These are phyloP conservation scores for Syzygium aqueum DNA, from an alignment of 345 rosid genomes.

Conservation along the genomic window DNA sequence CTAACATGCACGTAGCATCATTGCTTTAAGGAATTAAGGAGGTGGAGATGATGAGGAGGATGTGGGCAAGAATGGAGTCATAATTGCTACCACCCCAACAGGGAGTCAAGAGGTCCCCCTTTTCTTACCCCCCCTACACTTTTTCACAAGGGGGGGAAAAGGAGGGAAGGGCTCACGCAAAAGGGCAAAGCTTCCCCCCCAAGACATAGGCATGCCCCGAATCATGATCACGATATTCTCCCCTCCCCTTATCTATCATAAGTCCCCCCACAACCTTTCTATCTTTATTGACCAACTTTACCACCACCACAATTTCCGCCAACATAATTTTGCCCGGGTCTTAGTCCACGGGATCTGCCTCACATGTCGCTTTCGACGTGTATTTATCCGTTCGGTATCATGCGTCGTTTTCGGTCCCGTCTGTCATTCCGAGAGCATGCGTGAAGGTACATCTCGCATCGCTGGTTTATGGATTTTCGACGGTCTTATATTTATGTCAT, in stretches of 20 bases:
- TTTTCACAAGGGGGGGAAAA: neutral
- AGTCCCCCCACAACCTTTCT: neutral
- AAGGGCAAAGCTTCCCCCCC: neutral
- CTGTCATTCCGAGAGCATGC: neutral
- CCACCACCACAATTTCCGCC: neutral
- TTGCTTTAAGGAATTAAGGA: neutral
- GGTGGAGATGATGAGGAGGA: neutral
- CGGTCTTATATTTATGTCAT: neutral
- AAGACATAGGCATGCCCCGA: neutral
- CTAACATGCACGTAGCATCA: neutral
- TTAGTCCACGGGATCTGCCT: neutral
- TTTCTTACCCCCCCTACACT: neutral
- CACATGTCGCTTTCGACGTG: neutral
- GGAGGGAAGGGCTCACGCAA: neutral
- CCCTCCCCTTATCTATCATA: neutral
- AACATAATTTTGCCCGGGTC: neutral
- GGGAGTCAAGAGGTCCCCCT: neutral
- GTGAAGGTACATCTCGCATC: no score
- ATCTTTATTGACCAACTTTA: neutral
- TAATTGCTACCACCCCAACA: neutral
- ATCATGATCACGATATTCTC: neutral
- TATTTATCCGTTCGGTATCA: neutral
- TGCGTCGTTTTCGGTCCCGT: neutral
- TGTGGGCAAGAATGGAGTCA: neutral
- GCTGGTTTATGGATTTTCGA: neutral